Evolutionary conservation across 2,329 filamentous ascomycete genomes (phyloP), one percentile per base, ranked within the genome.

Genomic region (Fusarium sp.): DNA sequence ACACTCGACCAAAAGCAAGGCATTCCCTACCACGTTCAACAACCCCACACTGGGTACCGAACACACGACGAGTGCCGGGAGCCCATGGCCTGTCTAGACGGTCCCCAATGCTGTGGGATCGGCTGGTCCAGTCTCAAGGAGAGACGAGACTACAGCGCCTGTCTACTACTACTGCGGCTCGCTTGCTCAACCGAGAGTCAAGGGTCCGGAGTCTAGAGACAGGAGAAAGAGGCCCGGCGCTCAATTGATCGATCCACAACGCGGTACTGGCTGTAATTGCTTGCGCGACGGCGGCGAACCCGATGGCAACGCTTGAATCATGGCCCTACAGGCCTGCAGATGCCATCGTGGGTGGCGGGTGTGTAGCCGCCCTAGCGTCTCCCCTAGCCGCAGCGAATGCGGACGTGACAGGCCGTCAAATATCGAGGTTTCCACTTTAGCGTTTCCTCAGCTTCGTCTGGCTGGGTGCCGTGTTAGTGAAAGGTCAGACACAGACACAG

Each of bases 331-430:
- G 61, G 68, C 67, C 48, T 73, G 71, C 70, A 73, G 70, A 71
- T 78, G 77, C 72, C 75, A 77, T 74, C 69, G 72, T 76, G 62
- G 76, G 70, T 78, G 77, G 76, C 75, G 77, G 77, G 70, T 79
- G 72, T 66, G 76, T 76, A 77, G 77, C 77, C 77, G 77, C 75
- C 67, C 70, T 79, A 79, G 77, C 75, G 75, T 74, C 74, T 58
- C 54, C 57, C 60, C 70, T 77, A 79, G 72, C 71, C 70, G 77
- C 69, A 78, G 63, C 57, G 67, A 77, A 62, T 64, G 67, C 67
- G 74, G 74, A 73, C 61, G 62, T 79, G 77, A 72, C 77, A 79
- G 64, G 69, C 74, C 73, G 75, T 77, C 76, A 79, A 73, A 75
- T 59, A 65, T 73, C 57, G 50, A 71, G 63, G 68, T 57, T 56